phyloP scores from a whole-genome alignment of 73 alveolate species.

The Tetrahymena elliotti region DNA sequence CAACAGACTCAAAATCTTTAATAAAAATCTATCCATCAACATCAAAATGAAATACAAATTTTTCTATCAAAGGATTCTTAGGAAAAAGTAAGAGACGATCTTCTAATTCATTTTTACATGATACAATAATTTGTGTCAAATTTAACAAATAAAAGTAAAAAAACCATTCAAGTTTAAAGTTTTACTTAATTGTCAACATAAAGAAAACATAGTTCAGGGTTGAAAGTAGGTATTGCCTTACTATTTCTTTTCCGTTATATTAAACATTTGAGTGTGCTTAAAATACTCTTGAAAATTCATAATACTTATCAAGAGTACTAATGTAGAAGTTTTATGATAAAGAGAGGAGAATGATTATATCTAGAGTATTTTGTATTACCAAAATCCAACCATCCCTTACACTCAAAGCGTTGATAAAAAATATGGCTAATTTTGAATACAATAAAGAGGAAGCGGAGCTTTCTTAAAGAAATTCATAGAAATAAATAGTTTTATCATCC shows the following conservation, averaged over 20 bases:
- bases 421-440: background rate
- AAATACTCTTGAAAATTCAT: too few species aligned
- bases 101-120: background rate
- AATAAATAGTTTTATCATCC: background rate
- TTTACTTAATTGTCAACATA: background rate
- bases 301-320: too few species aligned
- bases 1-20: background rate
- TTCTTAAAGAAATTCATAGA: background rate
- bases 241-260: too few species aligned
- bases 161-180: background rate
- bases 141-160: background rate
- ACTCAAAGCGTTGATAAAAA: too few species aligned
- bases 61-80: background rate
- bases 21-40: background rate
- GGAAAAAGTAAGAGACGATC: background rate
- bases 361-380: too few species aligned
- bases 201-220: background rate
- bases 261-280: too few species aligned
- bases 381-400: too few species aligned
- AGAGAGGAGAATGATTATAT: too few species aligned
- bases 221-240: too few species aligned
- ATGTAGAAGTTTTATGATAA: too few species aligned
- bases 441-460: background rate
- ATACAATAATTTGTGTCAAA: background rate
- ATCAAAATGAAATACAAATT: background rate